Conservation (phyloP, 179 eudicot genomes). For the Silene vulgaris region DNA sequence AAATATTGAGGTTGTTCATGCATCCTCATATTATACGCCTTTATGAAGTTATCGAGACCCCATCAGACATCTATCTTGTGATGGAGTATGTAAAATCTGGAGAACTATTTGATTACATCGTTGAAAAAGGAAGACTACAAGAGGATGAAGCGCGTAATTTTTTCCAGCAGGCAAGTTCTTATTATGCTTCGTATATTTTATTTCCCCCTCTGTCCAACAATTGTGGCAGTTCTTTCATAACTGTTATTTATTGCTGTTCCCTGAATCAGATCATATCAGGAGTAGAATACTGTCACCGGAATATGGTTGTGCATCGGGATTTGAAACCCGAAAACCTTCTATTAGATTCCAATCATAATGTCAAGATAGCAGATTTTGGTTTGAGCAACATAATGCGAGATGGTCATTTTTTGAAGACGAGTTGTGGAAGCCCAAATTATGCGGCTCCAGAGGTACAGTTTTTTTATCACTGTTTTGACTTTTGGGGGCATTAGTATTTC, state of each 20-base stretch:
- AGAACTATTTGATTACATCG: constrained; percentile 92
- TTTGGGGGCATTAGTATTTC: background rate
- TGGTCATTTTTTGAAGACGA: constrained; percentile 92
- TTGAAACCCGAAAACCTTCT: constrained; percentile 94
- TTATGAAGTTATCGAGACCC: constrained; percentile 92
- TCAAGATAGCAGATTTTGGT: constrained; percentile 96
- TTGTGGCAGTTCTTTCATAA: background rate
- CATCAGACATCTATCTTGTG: constrained; percentile 73
- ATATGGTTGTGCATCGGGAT: constrained; percentile 97
- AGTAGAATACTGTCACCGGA: constrained; percentile 94
- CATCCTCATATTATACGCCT: constrained; percentile 95
- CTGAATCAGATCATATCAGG: constrained; percentile 82
- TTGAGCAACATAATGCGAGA: constrained; percentile 94
- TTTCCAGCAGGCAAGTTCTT: constrained; percentile 71
- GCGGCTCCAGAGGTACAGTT: constrained; percentile 88
- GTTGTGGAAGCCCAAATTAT: constrained; percentile 97
- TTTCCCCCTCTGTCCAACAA: background rate
- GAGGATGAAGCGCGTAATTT: constrained; percentile 91
- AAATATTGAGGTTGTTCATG: constrained; percentile 89
- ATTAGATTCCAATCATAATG: constrained; percentile 77
- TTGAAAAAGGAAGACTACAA: constrained; percentile 89
- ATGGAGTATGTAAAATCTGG: constrained; percentile 97
- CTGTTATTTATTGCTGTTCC: constrained; percentile 5
- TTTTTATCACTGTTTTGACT: background rate
- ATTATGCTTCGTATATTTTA: background rate